Evolutionary conservation across 2,329 filamentous ascomycete genomes (phyloP).

Genomic region (Endoconidiophora polonica): DNA sequence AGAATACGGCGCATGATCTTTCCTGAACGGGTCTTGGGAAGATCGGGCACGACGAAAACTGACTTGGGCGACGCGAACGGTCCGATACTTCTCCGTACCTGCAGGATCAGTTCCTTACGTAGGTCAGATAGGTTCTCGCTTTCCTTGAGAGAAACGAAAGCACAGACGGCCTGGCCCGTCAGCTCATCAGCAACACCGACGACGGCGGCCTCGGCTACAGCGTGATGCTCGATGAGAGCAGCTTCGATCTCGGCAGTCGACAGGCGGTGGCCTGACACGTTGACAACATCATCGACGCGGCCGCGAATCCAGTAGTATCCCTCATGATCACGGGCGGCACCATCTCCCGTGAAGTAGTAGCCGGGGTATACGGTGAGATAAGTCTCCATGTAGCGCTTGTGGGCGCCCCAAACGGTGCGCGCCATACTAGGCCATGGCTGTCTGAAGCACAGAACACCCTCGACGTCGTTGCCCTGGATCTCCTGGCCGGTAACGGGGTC

Average conservation of each 20-base stretch:
- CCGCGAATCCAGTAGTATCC: conserved; percentile 99
- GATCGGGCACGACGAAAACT: conserved; percentile 76
- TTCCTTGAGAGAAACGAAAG: conserved; percentile 87
- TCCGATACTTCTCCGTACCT: conserved; percentile 93
- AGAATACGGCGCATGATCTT: conserved; percentile 98
- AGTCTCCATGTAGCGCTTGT: conserved; percentile 97
- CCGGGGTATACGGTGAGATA: conserved; percentile 96
- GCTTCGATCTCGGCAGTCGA: conserved; percentile 98
- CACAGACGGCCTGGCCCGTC: conserved; percentile 92
- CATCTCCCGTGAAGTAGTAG: conserved; percentile 93
- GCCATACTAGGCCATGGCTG: conserved; percentile 98
- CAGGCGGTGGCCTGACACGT: conserved; percentile 88
- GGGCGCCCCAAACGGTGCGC: conserved; percentile 89
- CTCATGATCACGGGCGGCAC: conserved; percentile 88
- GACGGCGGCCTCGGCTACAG: conserved; percentile 85
- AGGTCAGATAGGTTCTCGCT: conserved; percentile 53
- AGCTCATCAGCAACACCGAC: conserved; percentile 88
- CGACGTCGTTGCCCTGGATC: conserved; percentile 87
- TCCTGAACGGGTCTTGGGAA: conserved; percentile 91
- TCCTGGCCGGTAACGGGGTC: conserved; percentile 91
- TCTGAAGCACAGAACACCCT: conserved; percentile 93
- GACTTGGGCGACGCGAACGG: conserved; percentile 94
- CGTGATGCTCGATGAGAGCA: conserved; percentile 77
- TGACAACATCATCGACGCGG: conserved; percentile 95
- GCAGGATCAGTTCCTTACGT: conserved; percentile 82